Base-by-base conservation (phyloP, 306 rosid species). In the Cucurbita ficifolia region DNA sequence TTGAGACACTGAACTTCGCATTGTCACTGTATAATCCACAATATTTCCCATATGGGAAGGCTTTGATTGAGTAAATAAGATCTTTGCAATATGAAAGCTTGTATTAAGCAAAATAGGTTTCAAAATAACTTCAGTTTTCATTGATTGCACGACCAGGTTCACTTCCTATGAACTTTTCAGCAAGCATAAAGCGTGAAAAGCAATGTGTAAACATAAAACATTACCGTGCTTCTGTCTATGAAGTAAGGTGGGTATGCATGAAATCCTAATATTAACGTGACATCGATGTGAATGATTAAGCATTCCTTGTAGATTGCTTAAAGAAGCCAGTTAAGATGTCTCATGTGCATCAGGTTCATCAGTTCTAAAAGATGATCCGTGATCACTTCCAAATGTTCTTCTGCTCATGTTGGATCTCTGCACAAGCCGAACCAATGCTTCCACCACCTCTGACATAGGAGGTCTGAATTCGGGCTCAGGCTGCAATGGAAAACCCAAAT, bases 361-460 rank as follows among this genome's bases (percentile, higher is more conserved):
- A 5, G 86, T 88, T 51, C 85, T 83, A 75, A 79, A 82, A 58
- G 91, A 71, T 54, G 84, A 82, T 81, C 89, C 96, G 77, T 90
- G 97, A 70, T 93, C 94, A 17, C 71, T 76, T 78, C 95, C 96
- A 74, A 87, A 58, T 3, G 78, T 62, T 48, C 78, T 75, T 55
- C 65, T 61, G 68, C 78, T 75, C 78, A 62, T 60, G 72, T 75
- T 60, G 21, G 78, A 29, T 29, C 78, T 48, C 68, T 75, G 78
- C 71, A 75, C 24, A 40, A 75, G 72, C 48, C 70, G 59, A 19
- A 75, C 78, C 60, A 75, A 36, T 0, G 78, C 60, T 33, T 75
- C 72, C 50, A 75, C 78, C 60, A 61, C 78, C 24, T 75, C 78
- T 4, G 78, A 75, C 78, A 75, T 75, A 11, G 78, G 78, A 17